phyloP scores from a whole-genome alignment of 2,329 filamentous ascomycete species.

The Nemania sp. region DNA sequence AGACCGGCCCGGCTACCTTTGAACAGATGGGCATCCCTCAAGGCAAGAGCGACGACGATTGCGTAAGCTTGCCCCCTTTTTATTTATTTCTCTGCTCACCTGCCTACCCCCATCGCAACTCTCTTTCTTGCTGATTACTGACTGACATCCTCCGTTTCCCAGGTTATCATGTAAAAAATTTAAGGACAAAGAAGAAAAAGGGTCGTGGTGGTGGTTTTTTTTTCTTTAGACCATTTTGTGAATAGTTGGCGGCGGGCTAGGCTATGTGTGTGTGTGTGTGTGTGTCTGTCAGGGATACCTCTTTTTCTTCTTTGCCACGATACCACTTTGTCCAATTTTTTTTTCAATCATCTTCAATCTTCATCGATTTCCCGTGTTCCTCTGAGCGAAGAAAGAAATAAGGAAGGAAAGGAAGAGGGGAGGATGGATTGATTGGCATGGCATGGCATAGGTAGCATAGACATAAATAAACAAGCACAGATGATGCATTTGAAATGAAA shows the following conservation, averaged over 20 bases:
- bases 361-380: no score
- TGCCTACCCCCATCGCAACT: no score
- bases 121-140: background rate
- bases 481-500: no score
- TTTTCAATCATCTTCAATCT: no score
- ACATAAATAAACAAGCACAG: no score
- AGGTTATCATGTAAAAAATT: constrained; percentile 25
- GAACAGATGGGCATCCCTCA: constrained; percentile 96
- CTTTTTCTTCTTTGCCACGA: constrained; percentile 1
- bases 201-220: background rate
- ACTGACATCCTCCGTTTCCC: constrained; percentile 7
- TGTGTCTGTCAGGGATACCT: background rate
- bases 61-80: constrained; percentile 61
- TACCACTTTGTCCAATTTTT: background rate
- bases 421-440: no score
- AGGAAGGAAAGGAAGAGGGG: no score
- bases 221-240: background rate
- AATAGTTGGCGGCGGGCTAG: background rate
- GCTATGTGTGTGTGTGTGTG: no score
- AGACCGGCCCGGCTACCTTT: constrained; percentile 86
- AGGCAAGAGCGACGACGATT: constrained; percentile 84
- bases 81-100: background rate
- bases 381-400: no score
- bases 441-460: no score
- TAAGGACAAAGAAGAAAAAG: background rate